Percentiles rank a stretch among this genome's conserved stretches.
Evolutionary conservation across 257 asterid genomes (phyloP).

Genomic region (Nemophila menziesii): DNA sequence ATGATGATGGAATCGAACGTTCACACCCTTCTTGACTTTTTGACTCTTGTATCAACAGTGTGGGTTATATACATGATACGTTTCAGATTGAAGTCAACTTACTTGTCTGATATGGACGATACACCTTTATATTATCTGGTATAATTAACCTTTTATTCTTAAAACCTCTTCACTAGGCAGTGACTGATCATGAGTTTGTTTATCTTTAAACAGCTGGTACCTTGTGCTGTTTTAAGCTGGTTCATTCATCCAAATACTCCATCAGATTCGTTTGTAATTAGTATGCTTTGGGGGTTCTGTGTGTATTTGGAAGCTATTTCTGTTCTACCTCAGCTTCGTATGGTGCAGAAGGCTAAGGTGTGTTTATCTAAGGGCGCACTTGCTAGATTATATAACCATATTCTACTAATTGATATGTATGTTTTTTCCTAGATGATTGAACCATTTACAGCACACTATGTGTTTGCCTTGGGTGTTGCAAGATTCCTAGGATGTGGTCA

Average conservation of each 20-base stretch:
- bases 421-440: slow-evolving; percentile 54
- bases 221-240: slow-evolving; percentile 48
- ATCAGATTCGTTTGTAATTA: slow-evolving; percentile 24
- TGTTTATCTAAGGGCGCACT: neutral
- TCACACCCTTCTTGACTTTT: slow-evolving; percentile 73
- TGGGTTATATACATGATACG: slow-evolving; percentile 93
- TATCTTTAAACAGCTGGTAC: slow-evolving; percentile 34
- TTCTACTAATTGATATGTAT: neutral
- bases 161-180: too few species aligned
- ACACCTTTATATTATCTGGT: slow-evolving; percentile 65
- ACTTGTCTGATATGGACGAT: slow-evolving; percentile 52
- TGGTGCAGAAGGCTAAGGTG: slow-evolving; percentile 89
- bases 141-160: too few species aligned
- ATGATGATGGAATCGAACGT: slow-evolving; percentile 64
- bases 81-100: slow-evolving; percentile 59
- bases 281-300: slow-evolving; percentile 74
- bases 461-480: slow-evolving; percentile 79
- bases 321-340: slow-evolving; percentile 81
- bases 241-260: slow-evolving; percentile 51
- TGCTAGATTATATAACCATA: neutral
- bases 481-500: slow-evolving; percentile 84
- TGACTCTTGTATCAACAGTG: slow-evolving; percentile 66
- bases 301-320: slow-evolving; percentile 74
- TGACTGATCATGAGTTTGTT: too few species aligned
- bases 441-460: slow-evolving; percentile 86